Percentiles rank a stretch among this genome's conserved stretches.
Conservation (phyloP, 2,329 filamentous ascomycete genomes). For the Penicillium occitanis region DNA sequence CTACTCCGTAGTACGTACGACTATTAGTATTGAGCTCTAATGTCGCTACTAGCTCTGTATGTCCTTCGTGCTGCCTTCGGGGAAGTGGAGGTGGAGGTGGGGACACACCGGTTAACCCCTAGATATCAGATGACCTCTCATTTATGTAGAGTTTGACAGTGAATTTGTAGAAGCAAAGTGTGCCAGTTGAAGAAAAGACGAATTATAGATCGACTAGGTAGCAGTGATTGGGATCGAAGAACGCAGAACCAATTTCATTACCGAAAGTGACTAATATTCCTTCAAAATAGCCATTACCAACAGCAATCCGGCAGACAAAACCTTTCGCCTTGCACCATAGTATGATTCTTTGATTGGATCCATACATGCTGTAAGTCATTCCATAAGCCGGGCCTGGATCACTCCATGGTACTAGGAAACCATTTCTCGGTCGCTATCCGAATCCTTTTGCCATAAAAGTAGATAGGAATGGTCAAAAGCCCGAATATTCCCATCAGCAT, state of each 20-base stretch:
- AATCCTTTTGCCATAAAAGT: not conserved
- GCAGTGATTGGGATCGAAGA: too few species aligned
- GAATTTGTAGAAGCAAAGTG: not conserved
- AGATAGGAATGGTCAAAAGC: conserved; percentile 26
- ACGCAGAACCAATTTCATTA: too few species aligned
- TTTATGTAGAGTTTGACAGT: not conserved
- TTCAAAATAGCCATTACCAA: too few species aligned
- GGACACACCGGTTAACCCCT: not conserved
- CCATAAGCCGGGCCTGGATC: not conserved
- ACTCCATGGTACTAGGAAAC: not conserved
- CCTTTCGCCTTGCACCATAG: not conserved
- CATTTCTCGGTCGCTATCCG: not conserved
- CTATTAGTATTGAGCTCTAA: not conserved
- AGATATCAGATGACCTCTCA: not conserved
- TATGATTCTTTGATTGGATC: not conserved
- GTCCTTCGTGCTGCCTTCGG: not conserved
- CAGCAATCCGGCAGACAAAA: too few species aligned
- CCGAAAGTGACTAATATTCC: too few species aligned
- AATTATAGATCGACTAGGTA: not conserved
- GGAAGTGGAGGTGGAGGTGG: not conserved
- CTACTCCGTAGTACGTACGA: not conserved
- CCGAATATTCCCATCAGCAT: conserved; percentile 54
- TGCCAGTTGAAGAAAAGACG: not conserved
- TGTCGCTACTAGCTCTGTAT: not conserved
- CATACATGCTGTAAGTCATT: not conserved